These are phyloP conservation scores for Candida caryicola DNA, from an alignment of 805 yeast species.

Conservation along the genomic window DNA sequence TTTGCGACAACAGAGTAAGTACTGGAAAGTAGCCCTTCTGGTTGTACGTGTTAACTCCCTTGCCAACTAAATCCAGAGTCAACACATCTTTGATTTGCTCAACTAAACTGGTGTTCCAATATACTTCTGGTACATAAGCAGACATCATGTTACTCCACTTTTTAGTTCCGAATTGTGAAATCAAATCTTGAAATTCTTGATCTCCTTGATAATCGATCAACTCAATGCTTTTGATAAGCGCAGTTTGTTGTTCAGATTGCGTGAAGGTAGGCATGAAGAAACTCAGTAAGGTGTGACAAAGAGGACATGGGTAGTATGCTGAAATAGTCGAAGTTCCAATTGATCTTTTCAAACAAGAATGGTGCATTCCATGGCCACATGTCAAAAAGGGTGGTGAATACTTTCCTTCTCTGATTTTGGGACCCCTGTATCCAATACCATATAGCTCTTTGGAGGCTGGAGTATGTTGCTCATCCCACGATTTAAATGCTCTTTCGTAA, in stretches of 20 bases:
- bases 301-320: constrained; percentile 44
- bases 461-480: constrained; percentile 22
- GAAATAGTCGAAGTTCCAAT: constrained; percentile 11
- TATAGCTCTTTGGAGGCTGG: constrained; percentile 14
- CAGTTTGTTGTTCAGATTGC: constrained; percentile 13
- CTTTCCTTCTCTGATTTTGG: background rate
- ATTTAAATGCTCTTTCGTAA: constrained; percentile 20
- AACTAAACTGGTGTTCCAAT: background rate
- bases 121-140: background rate
- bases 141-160: background rate
- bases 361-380: constrained; percentile 57
- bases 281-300: constrained; percentile 47
- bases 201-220: background rate
- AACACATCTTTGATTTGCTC: background rate
- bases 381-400: constrained; percentile 31
- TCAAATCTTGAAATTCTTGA: background rate
- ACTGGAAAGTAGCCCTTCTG: background rate
- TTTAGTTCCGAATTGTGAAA: background rate
- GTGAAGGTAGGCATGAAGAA: constrained; percentile 44
- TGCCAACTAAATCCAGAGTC: constrained; percentile 16
- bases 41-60: constrained; percentile 15
- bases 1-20: constrained; percentile 14
- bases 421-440: constrained; percentile 16
- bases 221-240: background rate
- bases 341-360: constrained; percentile 37